Conservation (phyloP, 2,329 filamentous ascomycete genomes). For the Knoxdaviesia capensis region DNA sequence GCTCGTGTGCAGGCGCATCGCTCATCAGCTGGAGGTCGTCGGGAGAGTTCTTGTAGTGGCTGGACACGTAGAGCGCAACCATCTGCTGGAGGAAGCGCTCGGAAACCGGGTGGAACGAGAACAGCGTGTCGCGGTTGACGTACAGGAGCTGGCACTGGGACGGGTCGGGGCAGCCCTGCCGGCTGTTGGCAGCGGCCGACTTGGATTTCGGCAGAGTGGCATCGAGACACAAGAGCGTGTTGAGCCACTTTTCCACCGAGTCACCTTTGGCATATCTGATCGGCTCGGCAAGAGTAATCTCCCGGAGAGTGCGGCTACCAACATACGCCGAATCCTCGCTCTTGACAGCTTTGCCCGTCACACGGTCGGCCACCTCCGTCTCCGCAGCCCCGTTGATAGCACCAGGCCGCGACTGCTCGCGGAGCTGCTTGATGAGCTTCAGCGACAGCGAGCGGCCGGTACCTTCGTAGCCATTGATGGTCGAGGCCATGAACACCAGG, state of each 20-base stretch:
- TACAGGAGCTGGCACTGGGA: constrained; percentile 78
- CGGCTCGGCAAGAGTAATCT: constrained; percentile 83
- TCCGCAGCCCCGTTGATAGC: constrained; percentile 30
- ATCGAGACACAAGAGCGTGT: constrained; percentile 81
- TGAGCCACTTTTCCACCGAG: constrained; percentile 88
- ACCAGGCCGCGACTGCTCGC: constrained; percentile 62
- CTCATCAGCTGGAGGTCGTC: constrained; percentile 98
- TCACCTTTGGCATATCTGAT: constrained; percentile 89
- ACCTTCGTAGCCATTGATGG: constrained; percentile 96
- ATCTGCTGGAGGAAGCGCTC: constrained; percentile 96
- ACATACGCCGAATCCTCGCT: constrained; percentile 34
- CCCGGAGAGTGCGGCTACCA: constrained; percentile 62
- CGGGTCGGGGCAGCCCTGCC: constrained; percentile 70
- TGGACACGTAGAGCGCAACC: constrained; percentile 93
- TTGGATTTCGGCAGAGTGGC: constrained; percentile 69
- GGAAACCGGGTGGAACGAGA: constrained; percentile 92
- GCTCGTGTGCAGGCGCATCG: constrained; percentile 86
- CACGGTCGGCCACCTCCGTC: constrained; percentile 53
- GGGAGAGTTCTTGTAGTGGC: constrained; percentile 94
- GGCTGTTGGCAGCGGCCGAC: constrained; percentile 42
- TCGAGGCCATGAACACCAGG: constrained; percentile 96
- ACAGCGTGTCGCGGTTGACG: constrained; percentile 91
- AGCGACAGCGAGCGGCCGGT: constrained; percentile 86
- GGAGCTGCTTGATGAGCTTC: constrained; percentile 90
- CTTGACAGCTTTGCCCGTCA: constrained; percentile 55